Percentiles rank a stretch among this genome's conserved stretches.
Conservation (phyloP, 2,329 filamentous ascomycete genomes). For the Colletotrichum orbiculare region DNA sequence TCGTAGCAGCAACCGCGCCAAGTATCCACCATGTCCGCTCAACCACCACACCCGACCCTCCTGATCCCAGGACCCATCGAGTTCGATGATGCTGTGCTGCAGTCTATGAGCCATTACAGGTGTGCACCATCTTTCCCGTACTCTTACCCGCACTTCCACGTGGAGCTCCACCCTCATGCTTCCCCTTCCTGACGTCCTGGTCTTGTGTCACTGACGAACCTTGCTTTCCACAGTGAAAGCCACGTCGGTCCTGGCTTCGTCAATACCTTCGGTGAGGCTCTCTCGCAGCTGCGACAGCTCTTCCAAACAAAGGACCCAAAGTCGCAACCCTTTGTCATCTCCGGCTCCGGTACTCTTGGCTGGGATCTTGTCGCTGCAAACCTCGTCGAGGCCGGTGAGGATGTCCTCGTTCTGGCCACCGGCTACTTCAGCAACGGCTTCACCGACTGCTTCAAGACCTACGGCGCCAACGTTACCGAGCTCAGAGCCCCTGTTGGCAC, state of each 20-base stretch:
- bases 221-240: conserved; percentile 74
- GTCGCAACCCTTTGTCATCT: conserved; percentile 92
- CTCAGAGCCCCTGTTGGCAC: conserved; percentile 90
- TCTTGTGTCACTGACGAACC: conserved; percentile 33
- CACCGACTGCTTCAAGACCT: conserved; percentile 89
- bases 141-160: neutral
- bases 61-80: conserved; percentile 98
- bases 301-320: conserved; percentile 88
- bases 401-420: conserved; percentile 92
- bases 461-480: conserved; percentile 90
- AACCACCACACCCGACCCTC: conserved; percentile 75
- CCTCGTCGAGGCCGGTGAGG: conserved; percentile 87
- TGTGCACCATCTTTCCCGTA: conserved; percentile 50
- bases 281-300: conserved; percentile 88
- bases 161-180: neutral
- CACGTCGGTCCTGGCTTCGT: conserved; percentile 93
- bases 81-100: conserved; percentile 95
- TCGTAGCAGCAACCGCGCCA: conserved; percentile 23
- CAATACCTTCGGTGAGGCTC: conserved; percentile 87
- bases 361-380: conserved; percentile 98
- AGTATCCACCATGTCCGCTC: conserved; percentile 66
- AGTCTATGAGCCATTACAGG: conserved; percentile 96
- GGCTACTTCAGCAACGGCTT: conserved; percentile 98
- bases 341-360: conserved; percentile 93
- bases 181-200: conserved; percentile 10